Conservation (phyloP, 768 basidiomycete species). For the Clitopilus hobsonii region DNA sequence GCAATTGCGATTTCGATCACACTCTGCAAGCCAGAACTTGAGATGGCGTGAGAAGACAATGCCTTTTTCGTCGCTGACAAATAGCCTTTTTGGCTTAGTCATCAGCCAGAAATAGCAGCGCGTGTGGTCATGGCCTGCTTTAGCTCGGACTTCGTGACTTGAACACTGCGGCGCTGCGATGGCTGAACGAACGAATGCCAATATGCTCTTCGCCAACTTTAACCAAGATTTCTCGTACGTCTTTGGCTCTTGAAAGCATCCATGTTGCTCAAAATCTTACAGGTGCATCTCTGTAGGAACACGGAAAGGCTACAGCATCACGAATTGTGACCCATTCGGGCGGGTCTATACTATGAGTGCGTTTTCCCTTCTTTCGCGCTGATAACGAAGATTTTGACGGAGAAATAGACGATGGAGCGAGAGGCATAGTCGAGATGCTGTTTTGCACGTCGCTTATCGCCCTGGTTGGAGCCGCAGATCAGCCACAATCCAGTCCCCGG, state of each 20-base stretch:
- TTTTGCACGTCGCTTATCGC: constrained; percentile 99
- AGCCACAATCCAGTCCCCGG: constrained; percentile 84
- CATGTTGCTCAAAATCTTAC: constrained; percentile 2
- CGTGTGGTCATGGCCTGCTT: constrained; percentile 1
- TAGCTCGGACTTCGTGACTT: not conserved
- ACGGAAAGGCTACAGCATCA: constrained; percentile 92
- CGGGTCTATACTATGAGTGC: constrained; percentile 91
- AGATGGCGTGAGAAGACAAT: not conserved
- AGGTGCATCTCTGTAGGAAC: constrained; percentile 94
- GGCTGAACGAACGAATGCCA: constrained; percentile 37
- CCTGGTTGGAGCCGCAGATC: constrained; percentile 92
- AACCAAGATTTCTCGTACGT: constrained; percentile 95
- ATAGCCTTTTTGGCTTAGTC: too few relatives aligned
- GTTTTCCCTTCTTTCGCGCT: constrained; percentile 24
- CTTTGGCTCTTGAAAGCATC: not conserved
- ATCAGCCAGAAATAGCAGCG: not conserved
- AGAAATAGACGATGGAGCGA: constrained; percentile 78
- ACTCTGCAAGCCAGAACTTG: not conserved
- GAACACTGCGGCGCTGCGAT: constrained; percentile 15
- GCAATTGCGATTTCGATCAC: too few relatives aligned
- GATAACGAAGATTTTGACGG: not conserved
- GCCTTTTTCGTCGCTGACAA: not conserved
- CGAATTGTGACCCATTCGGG: constrained; percentile 97
- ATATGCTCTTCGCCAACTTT: constrained; percentile 87
- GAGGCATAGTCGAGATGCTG: constrained; percentile 98